A percentile compares a stretch with the other conserved stretches of the same genome.
phyloP scores from a whole-genome alignment of 805 yeast genomes.

The Schwanniomyces polymorphus region DNA sequence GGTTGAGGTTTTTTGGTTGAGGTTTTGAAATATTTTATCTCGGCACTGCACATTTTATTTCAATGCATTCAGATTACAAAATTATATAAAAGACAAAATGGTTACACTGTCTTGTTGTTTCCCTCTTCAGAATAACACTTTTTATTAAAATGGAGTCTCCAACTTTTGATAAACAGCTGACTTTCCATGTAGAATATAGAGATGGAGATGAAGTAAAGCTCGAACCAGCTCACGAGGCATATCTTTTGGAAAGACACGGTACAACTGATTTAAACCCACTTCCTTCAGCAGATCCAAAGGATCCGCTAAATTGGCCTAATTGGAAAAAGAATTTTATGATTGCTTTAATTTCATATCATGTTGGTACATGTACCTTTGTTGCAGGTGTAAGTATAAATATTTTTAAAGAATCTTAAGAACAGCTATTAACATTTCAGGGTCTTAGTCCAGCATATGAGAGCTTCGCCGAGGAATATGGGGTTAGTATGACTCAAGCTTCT shows the following conservation, averaged over 20 bases:
- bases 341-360: conserved; percentile 11
- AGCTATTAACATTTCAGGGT: neutral
- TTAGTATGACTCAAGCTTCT: conserved; percentile 6
- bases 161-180: neutral
- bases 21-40: no score
- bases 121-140: no score
- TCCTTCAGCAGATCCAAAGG: conserved; percentile 11
- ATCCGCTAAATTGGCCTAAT: conserved; percentile 16
- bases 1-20: neutral
- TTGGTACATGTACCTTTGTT: conserved; percentile 13
- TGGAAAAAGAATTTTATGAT: conserved; percentile 9
- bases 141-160: neutral
- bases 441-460: neutral
- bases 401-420: neutral
- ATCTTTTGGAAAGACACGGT: conserved; percentile 12
- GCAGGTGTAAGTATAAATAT: conserved; percentile 9
- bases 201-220: neutral
- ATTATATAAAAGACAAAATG: neutral
- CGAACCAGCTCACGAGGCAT: conserved; percentile 2
- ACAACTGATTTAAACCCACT: conserved; percentile 11
- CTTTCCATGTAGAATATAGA: neutral
- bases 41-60: neutral
- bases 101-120: no score
- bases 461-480: neutral
- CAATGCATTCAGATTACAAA: neutral